phyloP scores from a whole-genome alignment of 805 yeast species.

The Starmerella sp. region DNA sequence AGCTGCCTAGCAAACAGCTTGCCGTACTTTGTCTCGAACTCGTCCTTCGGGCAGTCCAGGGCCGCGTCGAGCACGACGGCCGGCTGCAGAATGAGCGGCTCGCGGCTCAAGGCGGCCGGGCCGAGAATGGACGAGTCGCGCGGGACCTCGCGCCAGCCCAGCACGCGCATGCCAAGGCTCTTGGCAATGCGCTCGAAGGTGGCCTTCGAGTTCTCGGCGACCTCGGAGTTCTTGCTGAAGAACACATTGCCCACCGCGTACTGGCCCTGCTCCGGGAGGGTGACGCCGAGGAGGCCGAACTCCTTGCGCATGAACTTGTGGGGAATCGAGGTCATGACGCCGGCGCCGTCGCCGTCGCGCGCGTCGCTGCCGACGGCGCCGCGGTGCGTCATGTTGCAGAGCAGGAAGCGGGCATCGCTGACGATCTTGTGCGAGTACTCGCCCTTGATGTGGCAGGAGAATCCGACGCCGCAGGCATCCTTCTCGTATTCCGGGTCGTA shows the following conservation, averaged over 20 bases:
- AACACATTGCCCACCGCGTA: slow-evolving; percentile 93
- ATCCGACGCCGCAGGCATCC: slow-evolving; percentile 98
- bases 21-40: slow-evolving; percentile 43
- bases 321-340: slow-evolving; percentile 85
- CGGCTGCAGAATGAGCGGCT: slow-evolving; percentile 89
- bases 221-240: slow-evolving; percentile 72
- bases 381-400: slow-evolving; percentile 97
- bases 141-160: slow-evolving; percentile 94
- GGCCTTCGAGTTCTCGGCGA: slow-evolving; percentile 54
- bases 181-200: slow-evolving; percentile 75
- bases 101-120: slow-evolving; percentile 87
- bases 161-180: slow-evolving; percentile 63
- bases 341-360: slow-evolving; percentile 98
- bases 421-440: slow-evolving; percentile 79
- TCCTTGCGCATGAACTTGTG: slow-evolving; percentile 79
- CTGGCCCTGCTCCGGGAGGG: slow-evolving; percentile 68
- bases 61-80: slow-evolving; percentile 57
- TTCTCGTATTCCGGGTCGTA: slow-evolving; percentile 90
- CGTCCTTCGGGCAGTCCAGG: slow-evolving; percentile 32
- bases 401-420: slow-evolving; percentile 70
- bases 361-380: slow-evolving; percentile 97
- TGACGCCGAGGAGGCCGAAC: slow-evolving; percentile 57
- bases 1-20: slow-evolving; percentile 70
- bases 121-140: slow-evolving; percentile 90
- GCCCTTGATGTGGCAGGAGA: slow-evolving; percentile 90